These are phyloP conservation scores for Cutaneotrichosporon arboriforme DNA, from an alignment of 1,284 basidiomycete genomes.

Conservation along the genomic window DNA sequence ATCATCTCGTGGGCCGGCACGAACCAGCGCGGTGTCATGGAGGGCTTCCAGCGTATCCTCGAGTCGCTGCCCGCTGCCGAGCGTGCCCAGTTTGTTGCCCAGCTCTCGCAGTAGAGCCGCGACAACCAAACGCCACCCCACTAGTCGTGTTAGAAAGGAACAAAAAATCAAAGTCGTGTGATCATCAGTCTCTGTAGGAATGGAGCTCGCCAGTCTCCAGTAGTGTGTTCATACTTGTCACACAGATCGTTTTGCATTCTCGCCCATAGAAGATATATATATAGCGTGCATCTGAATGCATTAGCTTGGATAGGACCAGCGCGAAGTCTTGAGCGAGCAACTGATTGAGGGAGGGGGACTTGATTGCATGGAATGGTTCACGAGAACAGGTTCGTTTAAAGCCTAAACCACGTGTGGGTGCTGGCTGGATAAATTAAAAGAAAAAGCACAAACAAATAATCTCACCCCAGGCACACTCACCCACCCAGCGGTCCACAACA, in stretches of 20 bases:
- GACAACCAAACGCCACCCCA: too few species aligned
- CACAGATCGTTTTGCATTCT: slow-evolving; percentile 6
- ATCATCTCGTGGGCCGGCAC: slow-evolving; percentile 38
- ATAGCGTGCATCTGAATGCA: slow-evolving; percentile 2
- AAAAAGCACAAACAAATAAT: too few species aligned
- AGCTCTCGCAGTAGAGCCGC: slow-evolving; percentile 19
- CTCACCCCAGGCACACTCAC: too few species aligned
- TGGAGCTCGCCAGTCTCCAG: slow-evolving; percentile 3
- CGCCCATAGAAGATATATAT: slow-evolving; percentile 5
- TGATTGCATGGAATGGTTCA: too few species aligned
- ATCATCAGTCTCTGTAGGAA: slow-evolving; percentile 5
- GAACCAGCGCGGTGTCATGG: slow-evolving; percentile 43
- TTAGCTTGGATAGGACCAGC: not conserved
- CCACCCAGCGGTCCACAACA: not conserved
- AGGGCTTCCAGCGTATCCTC: slow-evolving; percentile 41
- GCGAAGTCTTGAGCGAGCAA: too few species aligned
- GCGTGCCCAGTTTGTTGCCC: slow-evolving; percentile 56
- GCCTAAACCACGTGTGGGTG: too few species aligned
- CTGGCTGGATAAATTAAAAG: too few species aligned
- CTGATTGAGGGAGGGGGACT: not conserved
- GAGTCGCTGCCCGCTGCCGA: slow-evolving; percentile 69
- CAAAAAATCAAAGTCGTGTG: not conserved
- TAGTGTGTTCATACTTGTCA: slow-evolving; percentile 5
- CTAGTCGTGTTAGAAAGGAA: too few species aligned
- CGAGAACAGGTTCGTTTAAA: too few species aligned